Conservation (phyloP, 345 rosid species). For the Sonneratia caseolaris region DNA sequence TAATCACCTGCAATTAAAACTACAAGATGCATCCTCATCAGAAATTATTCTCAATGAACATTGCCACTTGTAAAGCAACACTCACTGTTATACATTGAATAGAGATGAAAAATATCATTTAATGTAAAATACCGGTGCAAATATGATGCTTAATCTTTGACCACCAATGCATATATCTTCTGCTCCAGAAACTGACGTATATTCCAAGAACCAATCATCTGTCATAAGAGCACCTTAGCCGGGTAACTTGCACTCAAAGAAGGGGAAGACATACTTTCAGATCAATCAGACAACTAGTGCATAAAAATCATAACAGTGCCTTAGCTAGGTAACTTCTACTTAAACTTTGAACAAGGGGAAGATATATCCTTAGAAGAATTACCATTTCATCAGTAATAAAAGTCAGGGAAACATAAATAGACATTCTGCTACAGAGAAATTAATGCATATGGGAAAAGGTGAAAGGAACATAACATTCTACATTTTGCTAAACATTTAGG, state of each 20-base stretch:
- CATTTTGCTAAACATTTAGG: neutral
- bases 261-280: no score
- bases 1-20: neutral
- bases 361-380: no score
- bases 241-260: slow-evolving; percentile 5
- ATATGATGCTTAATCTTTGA: slow-evolving; percentile 49
- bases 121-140: slow-evolving; percentile 52
- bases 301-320: no score
- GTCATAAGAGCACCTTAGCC: slow-evolving; percentile 19
- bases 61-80: neutral
- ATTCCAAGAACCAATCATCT: slow-evolving; percentile 69
- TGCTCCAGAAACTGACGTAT: slow-evolving; percentile 56
- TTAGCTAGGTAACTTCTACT: no score
- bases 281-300: no score
- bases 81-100: neutral
- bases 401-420: no score
- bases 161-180: slow-evolving; percentile 76
- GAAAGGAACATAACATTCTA: neutral
- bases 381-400: no score
- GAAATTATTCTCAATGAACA: neutral
- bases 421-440: no score
- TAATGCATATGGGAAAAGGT: neutral
- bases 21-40: neutral
- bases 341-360: no score
- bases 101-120: neutral